A percentile compares a stretch with the other conserved stretches of the same genome.
These are phyloP conservation scores for Trichosanthes cucumerina DNA, from an alignment of 306 rosid genomes.

Conservation along the genomic window DNA sequence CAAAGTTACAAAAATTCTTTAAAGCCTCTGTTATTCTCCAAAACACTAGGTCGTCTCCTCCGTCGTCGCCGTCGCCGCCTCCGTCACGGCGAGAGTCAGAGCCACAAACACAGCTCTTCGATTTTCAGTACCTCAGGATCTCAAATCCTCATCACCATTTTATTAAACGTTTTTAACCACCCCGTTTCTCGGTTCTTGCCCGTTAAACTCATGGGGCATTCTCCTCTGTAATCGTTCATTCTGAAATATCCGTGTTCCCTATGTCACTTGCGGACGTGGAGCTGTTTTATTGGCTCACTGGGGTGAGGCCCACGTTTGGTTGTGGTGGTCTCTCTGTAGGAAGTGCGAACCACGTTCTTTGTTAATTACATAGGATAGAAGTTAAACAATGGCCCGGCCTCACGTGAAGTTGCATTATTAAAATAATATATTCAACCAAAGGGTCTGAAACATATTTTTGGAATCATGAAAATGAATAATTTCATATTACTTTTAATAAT, in stretches of 20 bases:
- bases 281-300: fast-evolving
- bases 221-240: neutral
- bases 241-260: neutral
- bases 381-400: neutral
- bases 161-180: neutral
- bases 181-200: neutral
- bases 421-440: neutral
- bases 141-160: slow-evolving; percentile 7
- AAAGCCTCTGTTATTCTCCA: neutral
- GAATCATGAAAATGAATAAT: neutral
- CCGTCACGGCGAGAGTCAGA: slow-evolving; percentile 1
- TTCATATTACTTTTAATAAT: neutral
- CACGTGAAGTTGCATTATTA: neutral
- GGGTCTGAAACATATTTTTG: neutral
- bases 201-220: neutral
- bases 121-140: neutral
- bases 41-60: neutral
- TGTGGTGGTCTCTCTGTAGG: neutral
- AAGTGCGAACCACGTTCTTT: neutral
- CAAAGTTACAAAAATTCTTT: neutral
- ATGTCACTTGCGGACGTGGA: neutral
- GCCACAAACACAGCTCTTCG: neutral
- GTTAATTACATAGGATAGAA: neutral
- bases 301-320: neutral
- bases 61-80: neutral